Evolutionary conservation across 768 basidiomycete species (phyloP), one percentile per base, ranked within the genome.

Genomic region (Gautieria morchelliformis): DNA sequence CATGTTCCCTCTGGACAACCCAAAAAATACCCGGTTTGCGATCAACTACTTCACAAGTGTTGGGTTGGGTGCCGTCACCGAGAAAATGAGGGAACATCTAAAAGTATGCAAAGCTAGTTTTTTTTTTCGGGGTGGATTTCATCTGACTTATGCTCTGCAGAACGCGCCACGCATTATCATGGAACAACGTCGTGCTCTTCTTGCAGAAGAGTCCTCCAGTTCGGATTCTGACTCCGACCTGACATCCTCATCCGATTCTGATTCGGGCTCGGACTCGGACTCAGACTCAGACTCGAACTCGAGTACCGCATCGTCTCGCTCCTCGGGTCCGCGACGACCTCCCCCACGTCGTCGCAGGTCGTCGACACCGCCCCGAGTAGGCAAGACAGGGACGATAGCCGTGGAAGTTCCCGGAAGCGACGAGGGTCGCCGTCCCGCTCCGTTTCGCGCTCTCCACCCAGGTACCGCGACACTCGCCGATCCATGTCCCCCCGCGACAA

Each of bases 1-100:
- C 42, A 89, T 99, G 86, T 97, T 98, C 84, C 96, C 96, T 0
- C 80, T 85, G 72, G 94, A 97, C 70, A 84, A 93, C 59, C 96
- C 96, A 0, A 96, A 95, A 72, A 89, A 98, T 66, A 98, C 96
- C 0, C 80, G 96, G 54, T 93, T 94, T 68, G 82, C 92, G 3
- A 95, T 95, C 83, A 96, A 96, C 69, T 98, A 98, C 74, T 96
- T 97, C 68, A 99, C 96, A 6, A 92, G 89, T 64, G 85, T 99
- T 63, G 92, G 92, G 0, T 67, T 98, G 59, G 96, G 96, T 56
- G 78, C 79, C 22, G 68, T 97, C 60, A 99, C 96, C 1, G 94
- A 98, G 70, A 88, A 88, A 32, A 97, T 98, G 96, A 79, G 96
- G 68, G 93, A 94, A 67, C 94, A 92, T 66, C 74, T 99, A 59